These are phyloP conservation scores for Colletotrichum lindemuthianum DNA, from an alignment of 2,329 filamentous ascomycete genomes.

Conservation along the genomic window DNA sequence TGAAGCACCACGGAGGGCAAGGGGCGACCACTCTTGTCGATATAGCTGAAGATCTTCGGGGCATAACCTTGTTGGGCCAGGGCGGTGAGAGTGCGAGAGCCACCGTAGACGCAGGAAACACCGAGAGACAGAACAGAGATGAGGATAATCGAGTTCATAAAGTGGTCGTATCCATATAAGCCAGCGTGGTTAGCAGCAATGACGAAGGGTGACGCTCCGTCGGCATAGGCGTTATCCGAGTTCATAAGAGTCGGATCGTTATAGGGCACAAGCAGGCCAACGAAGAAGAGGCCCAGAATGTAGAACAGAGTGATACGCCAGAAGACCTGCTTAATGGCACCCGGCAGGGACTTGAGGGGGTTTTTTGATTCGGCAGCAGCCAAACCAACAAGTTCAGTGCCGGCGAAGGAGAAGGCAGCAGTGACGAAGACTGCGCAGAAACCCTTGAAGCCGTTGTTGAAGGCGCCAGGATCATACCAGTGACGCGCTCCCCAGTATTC, in stretches of 20 bases:
- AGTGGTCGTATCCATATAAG: conserved; percentile 60
- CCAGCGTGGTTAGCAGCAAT: conserved; percentile 63
- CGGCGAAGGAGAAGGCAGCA: conserved; percentile 77
- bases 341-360: conserved; percentile 78
- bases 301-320: conserved; percentile 68
- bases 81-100: conserved; percentile 67
- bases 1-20: conserved; percentile 59
- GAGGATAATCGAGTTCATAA: conserved; percentile 70
- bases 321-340: conserved; percentile 83
- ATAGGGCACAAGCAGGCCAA: conserved; percentile 60
- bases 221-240: conserved; percentile 23
- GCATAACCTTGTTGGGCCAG: conserved; percentile 69
- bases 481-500: conserved; percentile 61
- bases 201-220: conserved; percentile 63
- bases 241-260: conserved; percentile 53
- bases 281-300: conserved; percentile 61
- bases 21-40: conserved; percentile 67
- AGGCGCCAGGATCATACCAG: conserved; percentile 64
- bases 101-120: conserved; percentile 68
- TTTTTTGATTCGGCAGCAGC: conserved; percentile 77
- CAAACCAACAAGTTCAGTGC: conserved; percentile 79
- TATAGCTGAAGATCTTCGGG: conserved; percentile 64
- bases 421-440: conserved; percentile 78
- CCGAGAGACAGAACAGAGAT: conserved; percentile 68
- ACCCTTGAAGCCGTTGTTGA: conserved; percentile 79